Base-by-base conservation (phyloP, 2,329 filamentous ascomycete species). In the Tolypocladium guangdongense region DNA sequence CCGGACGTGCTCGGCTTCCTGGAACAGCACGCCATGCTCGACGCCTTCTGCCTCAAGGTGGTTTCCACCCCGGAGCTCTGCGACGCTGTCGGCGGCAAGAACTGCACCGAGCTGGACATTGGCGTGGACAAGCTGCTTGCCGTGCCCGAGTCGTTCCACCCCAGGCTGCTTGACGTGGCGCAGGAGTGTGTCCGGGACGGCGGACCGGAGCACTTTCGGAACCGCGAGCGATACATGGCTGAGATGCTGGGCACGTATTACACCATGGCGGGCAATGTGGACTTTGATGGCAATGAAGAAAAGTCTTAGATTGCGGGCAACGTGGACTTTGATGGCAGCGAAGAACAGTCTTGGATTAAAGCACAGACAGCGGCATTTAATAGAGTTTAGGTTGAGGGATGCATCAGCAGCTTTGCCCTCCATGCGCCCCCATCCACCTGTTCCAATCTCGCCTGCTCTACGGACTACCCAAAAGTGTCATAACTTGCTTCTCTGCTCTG, bases 241-340 rank as follows among this genome's bases (percentile, higher is more conserved):
- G 60, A 62, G 49, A 27, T 62, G 24, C 52, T 62, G 10, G 60
- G 60, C 20, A 59, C 58, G 1, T 62, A 60, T n/a, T 58, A 56
- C 51, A 38, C 39, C 39, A n/a, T 55, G 33, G 39, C 32, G 2
- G 43, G 46, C n/a, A 38, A 48, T 24, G 51, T 36, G 16, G 41
- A 48, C 11, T 48, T 43, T 32, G 33, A 48, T 10, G 50, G 47
- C n/a, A 36, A 14, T 30, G 50, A 43, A 11, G 48, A 50, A n/a
- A 45, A n/a, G 24, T 5, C 27, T 4, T 14, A 30, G 22, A 16
- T 2, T 30, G 30, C 32, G 2, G 43, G 46, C n/a, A 38, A 48
- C n/a, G 51, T 36, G 16, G 41, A 48, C 11, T 48, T 43, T 32
- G 33, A 48, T 10, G 50, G 47, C n/a, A 36, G 11, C 37, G 50